Evolutionary conservation across 2,329 filamentous ascomycete species (phyloP), one percentile per base, ranked within the genome.

Genomic region (Aspergillus chevalieri): DNA sequence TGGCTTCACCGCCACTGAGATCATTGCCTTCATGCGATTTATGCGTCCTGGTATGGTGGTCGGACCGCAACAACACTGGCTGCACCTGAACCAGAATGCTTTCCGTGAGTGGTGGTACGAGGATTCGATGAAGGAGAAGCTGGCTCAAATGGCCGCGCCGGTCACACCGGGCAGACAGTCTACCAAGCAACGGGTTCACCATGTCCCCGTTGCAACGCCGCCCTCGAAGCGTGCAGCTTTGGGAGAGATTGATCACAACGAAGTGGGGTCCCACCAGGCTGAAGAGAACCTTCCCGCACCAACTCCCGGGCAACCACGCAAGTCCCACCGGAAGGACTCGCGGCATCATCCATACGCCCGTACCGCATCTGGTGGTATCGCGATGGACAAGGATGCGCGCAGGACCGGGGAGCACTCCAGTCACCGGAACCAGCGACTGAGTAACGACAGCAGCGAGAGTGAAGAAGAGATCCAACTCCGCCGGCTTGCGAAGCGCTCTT

Each of bases 41-140:
- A 97, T 97, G 92, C 82, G 92, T 51, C 93, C 93, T 0, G 93
- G 93, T 47, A 98, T 98, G 93, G 93, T 98, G 6, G 93, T 98
- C 47, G 93, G 93, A 0, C 93, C 93, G 36, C 93, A 98, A 67
- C 93, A 98, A 73, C 93, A 98, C 73, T 98, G 93, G 93, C 81
- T 98, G 48, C 93, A 98, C 67, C 81, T 98, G 54, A 96, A 98
- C 74, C 93, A 98, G 72, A 87, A 87, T 33, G 85, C 87, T 33
- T 98, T 98, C 83, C 83, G 93, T n/a, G 90, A 97, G 71, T 98
- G 93, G 93, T 97, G 91, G 89, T 79, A 82, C 56, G 84, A 87
- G 64, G 85, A 88, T 65, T 78, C 77, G 41, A 81, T 93, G 63
- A 89, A 90, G 73, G 87, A 92, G 73, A 87, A 90, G 64, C 74